These are phyloP conservation scores for Cornus kousa DNA, from an alignment of 148 eudicot species.

Conservation along the genomic window DNA sequence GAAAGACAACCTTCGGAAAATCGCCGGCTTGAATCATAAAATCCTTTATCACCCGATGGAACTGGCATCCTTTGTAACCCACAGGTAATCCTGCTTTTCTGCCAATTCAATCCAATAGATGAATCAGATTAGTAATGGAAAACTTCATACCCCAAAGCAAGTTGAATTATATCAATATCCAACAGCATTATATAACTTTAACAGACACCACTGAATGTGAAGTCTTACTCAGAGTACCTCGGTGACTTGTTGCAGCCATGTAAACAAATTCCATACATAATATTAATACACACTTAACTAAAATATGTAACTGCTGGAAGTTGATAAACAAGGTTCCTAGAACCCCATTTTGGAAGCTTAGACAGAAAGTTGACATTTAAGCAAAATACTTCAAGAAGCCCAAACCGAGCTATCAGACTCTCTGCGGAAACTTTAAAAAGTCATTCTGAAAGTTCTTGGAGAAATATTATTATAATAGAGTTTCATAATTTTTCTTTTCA, in stretches of 20 bases:
- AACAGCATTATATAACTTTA: neutral
- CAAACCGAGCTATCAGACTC: neutral
- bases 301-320: neutral
- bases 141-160: neutral
- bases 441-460: too few species aligned
- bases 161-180: neutral
- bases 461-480: too few species aligned
- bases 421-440: too few species aligned
- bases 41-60: constrained; percentile 93
- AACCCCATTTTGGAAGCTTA: neutral
- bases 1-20: constrained; percentile 67
- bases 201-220: too few species aligned
- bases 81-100: constrained; percentile 95
- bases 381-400: neutral
- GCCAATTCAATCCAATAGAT: constrained; percentile 20
- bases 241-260: neutral
- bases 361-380: neutral
- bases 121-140: neutral
- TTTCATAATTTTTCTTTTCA: too few species aligned
- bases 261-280: neutral
- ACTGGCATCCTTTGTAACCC: constrained; percentile 96
- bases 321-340: neutral
- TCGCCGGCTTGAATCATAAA: constrained; percentile 98
- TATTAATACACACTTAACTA: neutral
- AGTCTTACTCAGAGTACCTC: neutral